A percentile compares a stretch with the other conserved stretches of the same genome.
Evolutionary conservation across 306 rosid genomes (phyloP).

Genomic region (Betula pendula): DNA sequence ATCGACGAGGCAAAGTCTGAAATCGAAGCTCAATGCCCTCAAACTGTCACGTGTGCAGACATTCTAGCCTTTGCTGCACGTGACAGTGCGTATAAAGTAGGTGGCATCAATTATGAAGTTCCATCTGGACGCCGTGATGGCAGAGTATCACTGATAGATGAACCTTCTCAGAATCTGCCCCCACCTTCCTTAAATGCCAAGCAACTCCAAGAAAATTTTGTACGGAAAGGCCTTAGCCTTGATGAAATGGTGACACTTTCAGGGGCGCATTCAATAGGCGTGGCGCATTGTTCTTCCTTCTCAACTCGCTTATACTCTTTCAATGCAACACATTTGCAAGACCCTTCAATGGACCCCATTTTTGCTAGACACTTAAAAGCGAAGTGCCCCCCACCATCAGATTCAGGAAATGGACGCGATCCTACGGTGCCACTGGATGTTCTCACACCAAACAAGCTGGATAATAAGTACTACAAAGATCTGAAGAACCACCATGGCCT

Average conservation of each 20-base stretch:
- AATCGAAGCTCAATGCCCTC: constrained; percentile 40
- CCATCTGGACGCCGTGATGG: constrained; percentile 23
- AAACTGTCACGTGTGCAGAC: constrained; percentile 46
- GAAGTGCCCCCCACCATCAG: neutral
- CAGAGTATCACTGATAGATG: neutral
- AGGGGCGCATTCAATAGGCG: constrained; percentile 17
- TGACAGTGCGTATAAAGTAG: constrained; percentile 19
- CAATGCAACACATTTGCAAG: constrained; percentile 16
- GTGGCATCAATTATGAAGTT: neutral
- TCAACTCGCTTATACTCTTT: neutral
- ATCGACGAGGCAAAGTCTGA: constrained; percentile 39
- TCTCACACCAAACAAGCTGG: constrained; percentile 8
- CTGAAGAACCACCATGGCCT: constrained; percentile 4
- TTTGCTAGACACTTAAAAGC: neutral
- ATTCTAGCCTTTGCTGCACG: constrained; percentile 47
- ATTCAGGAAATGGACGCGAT: neutral
- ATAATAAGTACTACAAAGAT: constrained; percentile 9
- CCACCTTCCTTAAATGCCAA: neutral
- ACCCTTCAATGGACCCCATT: constrained; percentile 13
- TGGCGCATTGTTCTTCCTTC: constrained; percentile 14
- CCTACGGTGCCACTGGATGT: constrained; percentile 1
- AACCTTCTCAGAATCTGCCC: neutral
- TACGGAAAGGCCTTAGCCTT: neutral
- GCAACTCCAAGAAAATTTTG: neutral
- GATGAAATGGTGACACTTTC: constrained; percentile 25